These are phyloP conservation scores for Simplicillium aogashimaense DNA, from an alignment of 2,329 filamentous ascomycete species.

Conservation along the genomic window DNA sequence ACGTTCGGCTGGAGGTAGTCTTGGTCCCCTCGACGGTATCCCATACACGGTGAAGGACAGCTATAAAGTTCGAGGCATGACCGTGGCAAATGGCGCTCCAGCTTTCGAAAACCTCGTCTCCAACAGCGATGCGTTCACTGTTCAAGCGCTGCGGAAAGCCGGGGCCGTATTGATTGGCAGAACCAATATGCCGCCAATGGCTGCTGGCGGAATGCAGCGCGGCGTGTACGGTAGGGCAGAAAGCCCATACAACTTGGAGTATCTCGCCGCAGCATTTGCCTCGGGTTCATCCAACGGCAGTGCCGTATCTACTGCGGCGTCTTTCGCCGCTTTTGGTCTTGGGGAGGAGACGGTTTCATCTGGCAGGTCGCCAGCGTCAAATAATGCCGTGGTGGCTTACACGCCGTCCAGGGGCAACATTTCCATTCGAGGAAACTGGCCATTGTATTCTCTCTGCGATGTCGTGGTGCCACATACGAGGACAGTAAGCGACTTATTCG, in stretches of 20 bases:
- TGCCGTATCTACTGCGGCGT: slow-evolving; percentile 36
- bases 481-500: slow-evolving; percentile 35
- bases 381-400: slow-evolving; percentile 43
- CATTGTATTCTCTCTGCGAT: slow-evolving; percentile 43
- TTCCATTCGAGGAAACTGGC: slow-evolving; percentile 39
- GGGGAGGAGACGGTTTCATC: slow-evolving; percentile 45
- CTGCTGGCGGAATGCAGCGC: slow-evolving; percentile 44
- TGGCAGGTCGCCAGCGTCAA: slow-evolving; percentile 41
- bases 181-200: slow-evolving; percentile 30
- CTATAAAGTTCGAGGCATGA: slow-evolving; percentile 43
- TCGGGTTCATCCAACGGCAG: slow-evolving; percentile 47
- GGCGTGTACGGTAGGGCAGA: slow-evolving; percentile 44
- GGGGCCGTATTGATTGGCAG: slow-evolving; percentile 34
- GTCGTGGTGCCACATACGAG: slow-evolving; percentile 40
- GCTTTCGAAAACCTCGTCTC: slow-evolving; percentile 40
- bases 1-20: slow-evolving; percentile 8
- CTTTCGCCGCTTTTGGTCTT: slow-evolving; percentile 40
- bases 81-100: slow-evolving; percentile 41
- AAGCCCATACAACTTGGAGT: slow-evolving; percentile 41
- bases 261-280: slow-evolving; percentile 40
- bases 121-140: slow-evolving; percentile 41
- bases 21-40: slow-evolving; percentile 38
- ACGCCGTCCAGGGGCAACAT: slow-evolving; percentile 41
- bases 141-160: slow-evolving; percentile 32
- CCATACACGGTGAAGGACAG: slow-evolving; percentile 49